Evolutionary conservation across 495 filamentous ascomycete genomes (phyloP), one percentile per base, ranked within the genome.

Genomic region (Tuber calosporum): DNA sequence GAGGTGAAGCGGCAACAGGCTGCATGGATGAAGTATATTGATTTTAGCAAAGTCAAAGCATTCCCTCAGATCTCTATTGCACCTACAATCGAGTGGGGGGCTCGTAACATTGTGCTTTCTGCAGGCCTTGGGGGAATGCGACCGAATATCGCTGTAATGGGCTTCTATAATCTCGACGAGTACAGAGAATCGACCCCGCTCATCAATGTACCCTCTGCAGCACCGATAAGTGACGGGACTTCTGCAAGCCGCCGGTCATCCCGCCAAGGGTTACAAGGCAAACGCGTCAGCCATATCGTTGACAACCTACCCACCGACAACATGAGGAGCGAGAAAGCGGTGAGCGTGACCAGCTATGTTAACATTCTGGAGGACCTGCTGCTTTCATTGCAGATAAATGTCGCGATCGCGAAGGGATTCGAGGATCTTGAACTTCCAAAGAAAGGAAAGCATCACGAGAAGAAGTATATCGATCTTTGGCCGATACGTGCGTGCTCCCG

Each of bases 81-180:
- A 4, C 93, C 93, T 0, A 86, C 88, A 13, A 86, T 92, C n/a
- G 92, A 92, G 81, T 96, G 93, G 93, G 93, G 93, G 0, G 87
- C 91, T 45, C 85, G 93, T 22, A 96, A 96, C 78, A 85, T 95
- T 58, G 90, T 93, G 30, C 84, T 96, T 41, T 93, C 89, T 30
- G 88, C 92, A 34, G 93, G 93, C 0, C 84, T 96, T 6, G 93
- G 93, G n/a, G 93, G 93, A 13, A 96, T 96, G 93, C 82, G 93
- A 68, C 93, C 93, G 2, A 96, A 96, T 77, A 95, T 96, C 73
- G 92, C 91, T 19, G 86, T 96, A 38, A 79, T 91, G 69, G 89
- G 89, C 17, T 90, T 90, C 79, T 91, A 89, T 80, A 91, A 91
- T 78, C 85, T 96, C 71, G 89, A 91, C 66, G 91, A 94, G 67